Evolutionary conservation across 2,329 filamentous ascomycete genomes (phyloP), one percentile per base, ranked within the genome.

Genomic region (Stachybotrys chlorohalonatus): DNA sequence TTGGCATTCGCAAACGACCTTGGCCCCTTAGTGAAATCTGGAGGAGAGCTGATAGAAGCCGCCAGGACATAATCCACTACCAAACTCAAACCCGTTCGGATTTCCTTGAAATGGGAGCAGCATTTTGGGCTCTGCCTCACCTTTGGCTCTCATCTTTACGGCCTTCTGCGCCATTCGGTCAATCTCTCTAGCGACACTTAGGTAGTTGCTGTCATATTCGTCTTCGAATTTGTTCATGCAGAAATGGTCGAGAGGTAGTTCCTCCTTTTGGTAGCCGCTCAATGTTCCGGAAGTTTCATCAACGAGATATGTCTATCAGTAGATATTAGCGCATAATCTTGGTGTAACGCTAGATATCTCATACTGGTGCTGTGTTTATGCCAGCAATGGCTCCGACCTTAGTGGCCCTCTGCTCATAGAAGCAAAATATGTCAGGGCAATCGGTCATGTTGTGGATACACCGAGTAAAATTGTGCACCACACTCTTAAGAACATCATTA

Each of bases 211-310:
- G 24, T 57, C 54, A 2, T 57, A 11, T 1, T 31, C 24, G 36
- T 49, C 32, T 30, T 54, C 31, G 15, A 56, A 57, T 32, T 57
- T 57, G 54, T 57, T 57, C 49, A 57, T 52, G 7, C 45, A 11
- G 16, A 57, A 57, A 42, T 57, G 56, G 9, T 56, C 50, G 7
- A 56, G 47, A 9, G 16, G 13, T 11, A 57, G 56, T 2, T 54
- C 56, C 8, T 52, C 11, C 11, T 51, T 57, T n/a, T 31, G 9
- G 13, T 54, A 32, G 9, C 50, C 50, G 31, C 31, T 31, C 15
- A 57, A 31, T 2, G 54, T 52, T 7, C 52, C 54, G 13, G 52
- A 54, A 1, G 47, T 16, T 17, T 50, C 31, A 17, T 51, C 42
- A 11, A 57, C 56, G 7, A 57, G 15, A 32, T 55, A 56, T 11